Conservation (phyloP, 2,329 filamentous ascomycete species). For the Thielaviopsis punctulata region DNA sequence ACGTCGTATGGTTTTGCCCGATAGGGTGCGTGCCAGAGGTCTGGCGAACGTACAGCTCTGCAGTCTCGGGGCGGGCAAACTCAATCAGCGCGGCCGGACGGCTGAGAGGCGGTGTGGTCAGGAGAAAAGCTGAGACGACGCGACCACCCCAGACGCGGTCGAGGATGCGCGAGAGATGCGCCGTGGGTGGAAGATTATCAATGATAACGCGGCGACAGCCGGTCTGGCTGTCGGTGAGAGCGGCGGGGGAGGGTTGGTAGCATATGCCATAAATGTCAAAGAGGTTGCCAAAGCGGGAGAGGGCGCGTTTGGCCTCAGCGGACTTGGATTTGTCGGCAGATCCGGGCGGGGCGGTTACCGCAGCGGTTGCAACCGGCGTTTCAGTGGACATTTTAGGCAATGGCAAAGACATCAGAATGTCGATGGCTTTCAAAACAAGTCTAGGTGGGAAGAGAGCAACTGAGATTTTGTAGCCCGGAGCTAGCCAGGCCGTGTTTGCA, state of each 20-base stretch:
- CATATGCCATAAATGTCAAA: neutral
- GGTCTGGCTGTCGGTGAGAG: neutral
- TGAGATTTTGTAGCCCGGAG: no score
- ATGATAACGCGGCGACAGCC: slow-evolving; percentile 16
- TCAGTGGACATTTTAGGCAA: no score
- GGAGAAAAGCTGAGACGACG: neutral
- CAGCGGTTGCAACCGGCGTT: no score
- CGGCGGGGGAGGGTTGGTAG: neutral
- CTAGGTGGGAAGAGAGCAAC: no score
- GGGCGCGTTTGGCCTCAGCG: neutral
- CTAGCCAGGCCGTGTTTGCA: no score
- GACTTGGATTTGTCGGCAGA: neutral
- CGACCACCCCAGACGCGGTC: slow-evolving; percentile 9
- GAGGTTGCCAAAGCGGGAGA: neutral
- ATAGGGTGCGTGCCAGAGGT: neutral
- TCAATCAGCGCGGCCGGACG: neutral
- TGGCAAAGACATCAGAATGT: no score
- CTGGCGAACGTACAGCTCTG: neutral
- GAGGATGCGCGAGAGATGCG: slow-evolving; percentile 5
- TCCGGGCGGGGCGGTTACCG: no score
- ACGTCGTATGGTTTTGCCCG: neutral
- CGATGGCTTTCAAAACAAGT: no score
- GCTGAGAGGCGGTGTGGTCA: neutral
- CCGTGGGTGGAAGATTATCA: slow-evolving; percentile 14
- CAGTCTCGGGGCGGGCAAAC: slow-evolving; percentile 5